These are phyloP conservation scores for Allium sativum DNA, from an alignment of 106 monocot genomes.

Conservation along the genomic window DNA sequence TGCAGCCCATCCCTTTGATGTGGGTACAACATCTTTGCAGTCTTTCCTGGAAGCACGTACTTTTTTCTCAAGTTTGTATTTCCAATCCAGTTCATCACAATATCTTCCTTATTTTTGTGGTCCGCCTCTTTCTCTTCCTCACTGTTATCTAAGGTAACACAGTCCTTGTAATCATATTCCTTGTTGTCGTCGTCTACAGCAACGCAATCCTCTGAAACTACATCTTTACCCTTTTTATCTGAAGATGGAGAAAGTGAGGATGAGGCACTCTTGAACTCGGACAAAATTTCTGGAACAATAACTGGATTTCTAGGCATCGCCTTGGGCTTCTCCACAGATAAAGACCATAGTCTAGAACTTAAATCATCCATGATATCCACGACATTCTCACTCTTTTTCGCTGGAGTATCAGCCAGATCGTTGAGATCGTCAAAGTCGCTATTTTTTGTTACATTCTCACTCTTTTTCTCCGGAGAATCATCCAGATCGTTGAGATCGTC, in stretches of 20 bases:
- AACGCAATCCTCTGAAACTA: constrained; percentile 20
- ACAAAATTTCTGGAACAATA: constrained; percentile 5
- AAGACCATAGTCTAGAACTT: constrained; percentile 46
- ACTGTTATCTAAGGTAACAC: background rate
- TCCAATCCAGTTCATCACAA: constrained; percentile 1
- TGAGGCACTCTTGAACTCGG: constrained; percentile 33
- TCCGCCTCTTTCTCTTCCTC: constrained; percentile 11
- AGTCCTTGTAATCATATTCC: background rate
- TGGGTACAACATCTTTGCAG: constrained; percentile 59
- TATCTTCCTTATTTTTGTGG: background rate
- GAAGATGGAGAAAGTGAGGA: constrained; percentile 34
- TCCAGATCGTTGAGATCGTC: constrained; percentile 1
- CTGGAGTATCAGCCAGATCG: constrained; percentile 20
- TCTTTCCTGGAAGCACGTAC: constrained; percentile 33
- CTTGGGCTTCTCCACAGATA: constrained; percentile 60
- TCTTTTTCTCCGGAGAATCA: constrained; percentile 17
- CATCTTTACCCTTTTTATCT: constrained; percentile 10
- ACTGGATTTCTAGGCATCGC: constrained; percentile 1
- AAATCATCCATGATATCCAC: constrained; percentile 50
- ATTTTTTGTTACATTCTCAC: constrained; percentile 24
- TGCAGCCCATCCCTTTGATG: constrained; percentile 82
- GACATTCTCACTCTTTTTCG: background rate
- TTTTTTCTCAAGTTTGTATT: constrained; percentile 12
- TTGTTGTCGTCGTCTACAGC: constrained; percentile 10
- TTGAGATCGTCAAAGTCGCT: constrained; percentile 26